A percentile compares a stretch with the other conserved stretches of the same genome.
Evolutionary conservation across 1,284 basidiomycete species (phyloP).

Genomic region (Sparassis latifolia): DNA sequence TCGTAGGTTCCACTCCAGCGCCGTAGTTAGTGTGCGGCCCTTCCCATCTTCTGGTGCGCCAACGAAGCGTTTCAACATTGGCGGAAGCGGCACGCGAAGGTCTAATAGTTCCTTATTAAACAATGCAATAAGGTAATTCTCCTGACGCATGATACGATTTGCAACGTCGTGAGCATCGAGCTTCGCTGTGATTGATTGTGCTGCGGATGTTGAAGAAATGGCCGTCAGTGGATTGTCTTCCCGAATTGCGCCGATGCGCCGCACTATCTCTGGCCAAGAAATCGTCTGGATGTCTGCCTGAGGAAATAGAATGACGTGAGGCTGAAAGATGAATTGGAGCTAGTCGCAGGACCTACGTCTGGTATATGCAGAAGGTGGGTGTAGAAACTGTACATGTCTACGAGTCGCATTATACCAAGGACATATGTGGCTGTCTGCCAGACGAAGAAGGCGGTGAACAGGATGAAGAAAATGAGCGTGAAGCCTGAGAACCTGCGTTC

Average conservation of each 20-base stretch:
- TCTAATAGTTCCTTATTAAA: conserved; percentile 97
- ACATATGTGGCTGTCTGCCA: conserved; percentile 66
- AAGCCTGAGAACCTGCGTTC: conserved; percentile 70
- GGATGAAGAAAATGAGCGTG: conserved; percentile 74
- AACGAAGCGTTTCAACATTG: conserved; percentile 43
- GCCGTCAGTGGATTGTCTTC: conserved; percentile 87
- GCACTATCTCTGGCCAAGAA: conserved; percentile 92
- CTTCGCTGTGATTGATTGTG: conserved; percentile 59
- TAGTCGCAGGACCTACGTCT: conserved; percentile 54
- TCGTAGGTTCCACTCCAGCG: conserved; percentile 93
- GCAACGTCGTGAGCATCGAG: conserved; percentile 96
- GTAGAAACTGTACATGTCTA: conserved; percentile 93
- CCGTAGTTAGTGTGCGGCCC: conserved; percentile 76
- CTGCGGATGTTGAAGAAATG: conserved; percentile 58
- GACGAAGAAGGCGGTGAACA: conserved; percentile 77
- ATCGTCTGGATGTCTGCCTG: conserved; percentile 97
- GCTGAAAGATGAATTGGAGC: too few relatives aligned
- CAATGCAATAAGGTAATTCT: conserved; percentile 96
- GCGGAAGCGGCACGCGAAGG: conserved; percentile 76
- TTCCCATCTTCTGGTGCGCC: conserved; percentile 47
- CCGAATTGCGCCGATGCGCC: conserved; percentile 82
- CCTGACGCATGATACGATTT: conserved; percentile 94
- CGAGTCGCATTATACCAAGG: conserved; percentile 63
- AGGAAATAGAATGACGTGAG: too few relatives aligned
- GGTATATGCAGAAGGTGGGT: conserved; percentile 71